Evolutionary conservation across 208 protist species (phyloP).

Genomic region (Leishmania tropica): DNA sequence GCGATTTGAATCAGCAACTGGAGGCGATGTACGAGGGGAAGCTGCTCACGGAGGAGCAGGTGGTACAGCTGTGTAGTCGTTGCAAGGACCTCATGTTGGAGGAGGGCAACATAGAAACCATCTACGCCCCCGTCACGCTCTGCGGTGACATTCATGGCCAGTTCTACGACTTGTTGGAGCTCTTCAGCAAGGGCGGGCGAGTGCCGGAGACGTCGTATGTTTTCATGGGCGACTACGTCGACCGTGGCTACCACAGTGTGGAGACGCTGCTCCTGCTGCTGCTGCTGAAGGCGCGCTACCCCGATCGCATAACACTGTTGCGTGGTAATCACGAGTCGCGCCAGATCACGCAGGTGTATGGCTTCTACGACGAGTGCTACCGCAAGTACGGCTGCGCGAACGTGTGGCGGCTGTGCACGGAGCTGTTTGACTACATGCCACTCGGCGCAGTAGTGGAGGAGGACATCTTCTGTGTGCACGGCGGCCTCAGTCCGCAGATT

Average conservation of each 20-base stretch:
- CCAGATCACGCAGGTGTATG: conserved; percentile 97
- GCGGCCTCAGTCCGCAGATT: conserved; percentile 88
- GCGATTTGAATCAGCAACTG: conserved; percentile 66
- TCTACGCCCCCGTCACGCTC: conserved; percentile 97
- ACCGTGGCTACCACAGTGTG: conserved; percentile 95
- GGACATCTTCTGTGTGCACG: conserved; percentile 95
- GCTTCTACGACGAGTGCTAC: conserved; percentile 97
- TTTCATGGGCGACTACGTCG: conserved; percentile 96
- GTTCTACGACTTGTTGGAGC: conserved; percentile 98
- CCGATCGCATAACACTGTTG: conserved; percentile 95
- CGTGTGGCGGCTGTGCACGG: conserved; percentile 91
- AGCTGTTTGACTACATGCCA: conserved; percentile 95
- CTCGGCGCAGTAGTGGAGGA: conserved; percentile 91
- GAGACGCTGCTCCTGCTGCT: conserved; percentile 93
- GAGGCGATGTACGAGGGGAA: conserved; percentile 91
- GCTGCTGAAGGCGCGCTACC: conserved; percentile 94
- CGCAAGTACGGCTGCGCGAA: conserved; percentile 91
- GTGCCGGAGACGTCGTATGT: conserved; percentile 87
- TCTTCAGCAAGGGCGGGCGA: conserved; percentile 96
- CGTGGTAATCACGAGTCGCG: conserved; percentile 98
- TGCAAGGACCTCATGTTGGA: conserved; percentile 91
- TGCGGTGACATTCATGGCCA: conserved; percentile 99
- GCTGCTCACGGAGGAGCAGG: conserved; percentile 89
- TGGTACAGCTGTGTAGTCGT: conserved; percentile 87
- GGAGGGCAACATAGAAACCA: conserved; percentile 95